A percentile compares a stretch with the other conserved stretches of the same genome.
Conservation (phyloP, 176 grass and related monocot genomes). For the Aegilops umbellulata region DNA sequence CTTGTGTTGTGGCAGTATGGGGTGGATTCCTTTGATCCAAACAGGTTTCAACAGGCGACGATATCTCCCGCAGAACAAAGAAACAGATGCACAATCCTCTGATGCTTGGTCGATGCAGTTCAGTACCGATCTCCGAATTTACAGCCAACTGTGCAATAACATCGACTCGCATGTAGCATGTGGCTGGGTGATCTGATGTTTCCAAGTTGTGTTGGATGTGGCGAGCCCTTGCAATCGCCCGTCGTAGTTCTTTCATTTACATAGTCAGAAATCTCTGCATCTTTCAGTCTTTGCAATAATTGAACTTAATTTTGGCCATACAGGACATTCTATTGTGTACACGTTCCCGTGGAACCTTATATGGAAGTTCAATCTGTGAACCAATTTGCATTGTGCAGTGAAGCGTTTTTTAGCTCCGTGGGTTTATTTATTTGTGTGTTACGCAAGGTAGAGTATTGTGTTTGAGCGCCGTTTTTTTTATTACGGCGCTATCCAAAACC, state of each 20-base stretch:
- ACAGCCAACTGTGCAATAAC: constrained; percentile 13
- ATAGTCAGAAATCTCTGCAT: neutral
- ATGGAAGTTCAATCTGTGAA: neutral
- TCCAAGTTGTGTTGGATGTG: neutral
- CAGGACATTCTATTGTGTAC: constrained; percentile 4
- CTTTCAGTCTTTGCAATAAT: constrained; percentile 31
- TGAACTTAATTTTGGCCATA: constrained; percentile 13
- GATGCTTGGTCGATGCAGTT: constrained; percentile 18
- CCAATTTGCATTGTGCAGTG: neutral
- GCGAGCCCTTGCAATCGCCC: neutral
- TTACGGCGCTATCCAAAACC: too few relatives aligned
- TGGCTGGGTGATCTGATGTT: constrained; percentile 5
- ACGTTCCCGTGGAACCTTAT: neutral
- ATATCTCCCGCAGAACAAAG: constrained; percentile 49
- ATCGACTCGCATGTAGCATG: neutral
- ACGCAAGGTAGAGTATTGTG: neutral
- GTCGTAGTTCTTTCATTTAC: neutral
- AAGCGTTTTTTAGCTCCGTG: neutral
- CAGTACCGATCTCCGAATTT: constrained; percentile 1
- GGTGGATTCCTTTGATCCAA: constrained; percentile 60
- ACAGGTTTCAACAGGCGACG: constrained; percentile 51
- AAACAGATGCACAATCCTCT: constrained; percentile 57
- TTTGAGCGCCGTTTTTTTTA: neutral
- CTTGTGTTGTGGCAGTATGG: constrained; percentile 67
- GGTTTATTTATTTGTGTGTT: neutral